Evolutionary conservation across 305 asterid genomes (phyloP), one percentile per base, ranked within the genome.

Genomic region (Fraxinus baroniana): DNA sequence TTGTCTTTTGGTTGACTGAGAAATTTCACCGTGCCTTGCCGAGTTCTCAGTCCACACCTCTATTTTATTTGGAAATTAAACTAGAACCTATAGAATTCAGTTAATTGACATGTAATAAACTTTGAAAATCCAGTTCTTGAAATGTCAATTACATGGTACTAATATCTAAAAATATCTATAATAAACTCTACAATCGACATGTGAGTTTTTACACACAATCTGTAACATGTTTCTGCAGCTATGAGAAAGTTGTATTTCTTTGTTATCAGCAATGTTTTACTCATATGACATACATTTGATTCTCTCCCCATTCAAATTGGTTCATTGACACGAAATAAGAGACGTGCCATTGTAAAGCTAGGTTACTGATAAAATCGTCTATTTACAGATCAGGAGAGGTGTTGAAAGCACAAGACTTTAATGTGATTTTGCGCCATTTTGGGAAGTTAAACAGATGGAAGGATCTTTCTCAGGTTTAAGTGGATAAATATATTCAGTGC

Each of bases 341-440:
- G 75, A 30, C 4, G 7, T 2, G 41, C 10, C 76, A 30, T 71
- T 32, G 22, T 32, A 13, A 6, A 30, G 15, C 37, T 9, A 32
- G 44, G 76, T 17, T 32, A 17, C 76, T 71, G 4, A 82, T 87
- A 76, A 82, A 72, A 46, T 87, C 77, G 18, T 79, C 84, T 83
- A 82, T 88, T 86, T 87, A 76, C 87, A 95, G 99, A 90, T 94
- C 88, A 76, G 97, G 94, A 79, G 89, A 87, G 72, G 82, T 78
- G 35, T 85, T 94, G 91, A 93, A 86, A 84, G 97, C 89, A 46
- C 94, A 89, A 76, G 97, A 94, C 83, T 81, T 90, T 88, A 95
- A 95, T 89, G 88, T 90, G 74, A 88, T 92, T 84, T 87, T 95
- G 91, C 97, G 98, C 60, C 90, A 91, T 87, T 93, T 93, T 49